A percentile compares a stretch with the other conserved stretches of the same genome.
Evolutionary conservation across 1,139 yeast species (phyloP).

Genomic region (Zygosaccharomyces sapae): DNA sequence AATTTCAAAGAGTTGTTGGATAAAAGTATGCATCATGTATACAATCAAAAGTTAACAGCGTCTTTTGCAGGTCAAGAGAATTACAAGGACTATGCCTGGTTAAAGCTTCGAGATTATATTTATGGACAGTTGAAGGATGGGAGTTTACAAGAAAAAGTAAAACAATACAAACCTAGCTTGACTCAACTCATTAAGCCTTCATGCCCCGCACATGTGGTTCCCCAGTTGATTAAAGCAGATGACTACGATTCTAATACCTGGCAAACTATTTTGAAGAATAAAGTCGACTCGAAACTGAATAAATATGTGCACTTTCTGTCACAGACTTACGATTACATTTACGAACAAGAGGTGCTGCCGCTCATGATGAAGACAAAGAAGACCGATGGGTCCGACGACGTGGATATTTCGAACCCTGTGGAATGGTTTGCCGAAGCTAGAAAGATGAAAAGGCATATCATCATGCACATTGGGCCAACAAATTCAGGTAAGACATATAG

Average conservation of each 20-base stretch:
- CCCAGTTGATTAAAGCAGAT: constrained; percentile 19
- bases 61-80: constrained; percentile 9
- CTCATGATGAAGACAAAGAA: constrained; percentile 15
- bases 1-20: constrained; percentile 17
- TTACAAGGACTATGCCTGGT: constrained; percentile 22
- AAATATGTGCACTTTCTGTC: constrained; percentile 21
- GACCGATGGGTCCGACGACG: constrained; percentile 16
- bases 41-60: constrained; percentile 19
- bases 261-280: constrained; percentile 11
- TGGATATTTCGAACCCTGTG: constrained; percentile 64
- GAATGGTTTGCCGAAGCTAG: constrained; percentile 91
- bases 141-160: constrained; percentile 5
- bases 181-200: constrained; percentile 20
- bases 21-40: constrained; percentile 18
- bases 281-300: constrained; percentile 10
- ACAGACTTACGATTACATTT: constrained; percentile 20
- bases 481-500: constrained; percentile 93
- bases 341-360: constrained; percentile 28
- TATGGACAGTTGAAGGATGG: constrained; percentile 21
- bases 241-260: constrained; percentile 13
- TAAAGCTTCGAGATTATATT: constrained; percentile 24
- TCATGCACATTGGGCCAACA: constrained; percentile 95
- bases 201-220: constrained; percentile 16
- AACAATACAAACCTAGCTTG: constrained; percentile 12
- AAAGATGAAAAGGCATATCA: constrained; percentile 67